A percentile compares a stretch with the other conserved stretches of the same genome.
phyloP scores from a whole-genome alignment of 345 rosid genomes.

The Salix caprea region DNA sequence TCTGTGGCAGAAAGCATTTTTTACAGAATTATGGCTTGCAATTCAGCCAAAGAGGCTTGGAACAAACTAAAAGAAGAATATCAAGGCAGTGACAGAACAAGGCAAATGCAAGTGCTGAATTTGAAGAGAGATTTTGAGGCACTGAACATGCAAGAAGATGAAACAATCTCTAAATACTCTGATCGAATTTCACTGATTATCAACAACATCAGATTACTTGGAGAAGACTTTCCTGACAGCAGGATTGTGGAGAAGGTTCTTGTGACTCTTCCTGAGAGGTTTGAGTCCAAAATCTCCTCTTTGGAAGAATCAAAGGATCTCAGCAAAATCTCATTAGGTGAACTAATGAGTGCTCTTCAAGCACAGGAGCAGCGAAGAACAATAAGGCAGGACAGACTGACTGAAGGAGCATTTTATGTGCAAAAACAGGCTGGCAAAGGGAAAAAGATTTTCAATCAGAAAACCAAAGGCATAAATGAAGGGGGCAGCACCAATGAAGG shows the following conservation, averaged over 20 bases:
- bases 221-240: neutral
- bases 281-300: neutral
- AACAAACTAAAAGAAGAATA: no score
- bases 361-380: no score
- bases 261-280: neutral
- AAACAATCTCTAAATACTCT: no score
- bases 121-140: neutral
- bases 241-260: no score
- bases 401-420: neutral
- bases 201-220: neutral
- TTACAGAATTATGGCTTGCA: no score
- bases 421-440: neutral
- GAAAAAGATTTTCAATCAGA: neutral
- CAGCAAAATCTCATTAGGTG: no score
- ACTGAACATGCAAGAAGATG: neutral
- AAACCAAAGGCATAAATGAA: no score
- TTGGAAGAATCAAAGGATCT: neutral
- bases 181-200: neutral
- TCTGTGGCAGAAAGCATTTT: no score
- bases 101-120: neutral
- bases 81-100: no score
- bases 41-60: no score
- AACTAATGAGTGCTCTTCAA: no score
- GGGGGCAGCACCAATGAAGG: no score
- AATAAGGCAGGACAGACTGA: neutral